phyloP scores from a whole-genome alignment of 2,329 filamentous ascomycete genomes.

The Pseudogymnoascus sp. region DNA sequence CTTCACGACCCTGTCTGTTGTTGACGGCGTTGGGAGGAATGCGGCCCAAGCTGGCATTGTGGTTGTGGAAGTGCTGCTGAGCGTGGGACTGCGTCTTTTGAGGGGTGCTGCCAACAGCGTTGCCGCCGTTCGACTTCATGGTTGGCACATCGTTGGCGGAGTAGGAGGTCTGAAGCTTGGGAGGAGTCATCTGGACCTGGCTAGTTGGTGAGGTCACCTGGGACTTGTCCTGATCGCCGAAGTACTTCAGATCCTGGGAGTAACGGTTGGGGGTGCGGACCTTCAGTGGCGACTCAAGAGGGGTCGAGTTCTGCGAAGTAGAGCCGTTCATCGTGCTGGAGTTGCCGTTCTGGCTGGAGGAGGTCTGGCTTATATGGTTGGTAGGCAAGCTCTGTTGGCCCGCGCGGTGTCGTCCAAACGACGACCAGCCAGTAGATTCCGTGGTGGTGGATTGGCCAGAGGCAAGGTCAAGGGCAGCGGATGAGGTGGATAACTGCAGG shows the following conservation, averaged over 20 bases:
- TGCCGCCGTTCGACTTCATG: conserved; percentile 49
- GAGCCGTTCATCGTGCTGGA: conserved; percentile 32
- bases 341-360: conserved; percentile 29
- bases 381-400: conserved; percentile 40
- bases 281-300: conserved; percentile 43
- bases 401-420: conserved; percentile 30
- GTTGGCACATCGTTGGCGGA: conserved; percentile 87
- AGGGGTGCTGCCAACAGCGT: conserved; percentile 24
- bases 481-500: conserved; percentile 69
- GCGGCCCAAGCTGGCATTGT: conserved; percentile 76
- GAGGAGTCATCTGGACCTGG: conserved; percentile 54
- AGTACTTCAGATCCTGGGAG: conserved; percentile 51
- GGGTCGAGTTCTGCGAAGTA: conserved; percentile 30
- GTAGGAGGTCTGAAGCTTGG: conserved; percentile 79
- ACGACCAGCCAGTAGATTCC: conserved; percentile 38
- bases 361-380: conserved; percentile 22
- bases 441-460: conserved; percentile 60
- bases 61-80: conserved; percentile 57
- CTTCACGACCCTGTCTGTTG: conserved; percentile 67
- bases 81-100: conserved; percentile 49
- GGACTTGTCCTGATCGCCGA: conserved; percentile 30
- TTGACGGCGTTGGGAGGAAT: conserved; percentile 62
- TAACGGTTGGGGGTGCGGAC: conserved; percentile 48
- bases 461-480: conserved; percentile 74
- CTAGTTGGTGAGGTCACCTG: conserved; percentile 38